These are phyloP conservation scores for Raphanus raphanistrum DNA, from an alignment of 345 rosid genomes.

Conservation along the genomic window DNA sequence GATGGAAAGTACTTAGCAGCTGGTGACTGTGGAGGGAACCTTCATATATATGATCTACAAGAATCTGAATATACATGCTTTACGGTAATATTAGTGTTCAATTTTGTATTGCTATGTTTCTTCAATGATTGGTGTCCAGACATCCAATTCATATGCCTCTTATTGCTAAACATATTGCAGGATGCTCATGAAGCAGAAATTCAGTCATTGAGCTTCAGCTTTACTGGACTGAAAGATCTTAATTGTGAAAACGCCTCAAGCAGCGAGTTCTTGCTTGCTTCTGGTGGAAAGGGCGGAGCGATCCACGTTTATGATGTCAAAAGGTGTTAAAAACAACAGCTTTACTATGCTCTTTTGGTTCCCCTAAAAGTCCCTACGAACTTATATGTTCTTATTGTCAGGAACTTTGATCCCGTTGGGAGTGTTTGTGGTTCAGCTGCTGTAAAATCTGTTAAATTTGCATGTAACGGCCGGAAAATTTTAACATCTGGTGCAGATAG, in stretches of 20 bases:
- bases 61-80: conserved; percentile 63
- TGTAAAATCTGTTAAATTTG: conserved; percentile 71
- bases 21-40: conserved; percentile 81
- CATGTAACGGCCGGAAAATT: conserved; percentile 54
- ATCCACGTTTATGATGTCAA: conserved; percentile 73
- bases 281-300: conserved; percentile 69
- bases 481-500: conserved; percentile 83
- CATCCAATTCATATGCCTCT: neutral
- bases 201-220: conserved; percentile 75
- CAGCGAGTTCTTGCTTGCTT: conserved; percentile 60
- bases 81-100: conserved; percentile 46
- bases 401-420: conserved; percentile 69
- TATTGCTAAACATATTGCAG: conserved; percentile 44
- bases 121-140: conserved; percentile 10
- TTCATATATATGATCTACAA: conserved; percentile 71
- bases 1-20: conserved; percentile 82
- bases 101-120: conserved; percentile 1
- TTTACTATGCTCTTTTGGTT: conserved; percentile 24
- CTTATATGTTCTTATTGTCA: conserved; percentile 38
- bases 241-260: conserved; percentile 39
- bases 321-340: conserved; percentile 46
- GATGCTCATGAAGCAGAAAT: conserved; percentile 73
- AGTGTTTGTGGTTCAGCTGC: conserved; percentile 71
- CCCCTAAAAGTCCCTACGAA: conserved; percentile 21
- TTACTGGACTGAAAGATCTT: conserved; percentile 40